Evolutionary conservation across 768 basidiomycete species (phyloP).

Genomic region (Naganishia kalamii): DNA sequence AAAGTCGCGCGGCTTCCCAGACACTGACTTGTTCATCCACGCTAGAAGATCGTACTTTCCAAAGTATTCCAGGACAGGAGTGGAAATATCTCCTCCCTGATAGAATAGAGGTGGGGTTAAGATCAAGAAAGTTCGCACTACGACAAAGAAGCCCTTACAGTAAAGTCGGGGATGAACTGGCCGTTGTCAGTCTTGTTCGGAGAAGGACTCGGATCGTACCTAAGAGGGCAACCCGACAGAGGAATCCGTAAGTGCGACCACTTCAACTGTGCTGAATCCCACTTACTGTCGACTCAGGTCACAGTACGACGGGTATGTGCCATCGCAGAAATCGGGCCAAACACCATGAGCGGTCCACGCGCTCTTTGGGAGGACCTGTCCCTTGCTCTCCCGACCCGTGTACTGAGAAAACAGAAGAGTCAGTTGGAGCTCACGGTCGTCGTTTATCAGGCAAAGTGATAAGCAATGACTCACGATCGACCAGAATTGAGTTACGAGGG

Average conservation of each 20-base stretch:
- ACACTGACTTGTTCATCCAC: constrained; percentile 51
- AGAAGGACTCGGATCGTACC: constrained; percentile 51
- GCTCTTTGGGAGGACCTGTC: constrained; percentile 59
- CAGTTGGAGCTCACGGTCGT: neutral
- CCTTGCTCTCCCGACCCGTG: constrained; percentile 59
- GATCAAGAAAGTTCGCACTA: too few species aligned
- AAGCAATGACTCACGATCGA: constrained; percentile 29
- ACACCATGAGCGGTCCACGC: constrained; percentile 62
- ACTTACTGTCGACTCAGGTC: constrained; percentile 57
- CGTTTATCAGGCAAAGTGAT: too few species aligned
- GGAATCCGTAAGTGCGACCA: too few species aligned
- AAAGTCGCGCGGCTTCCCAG: too few species aligned
- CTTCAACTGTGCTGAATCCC: too few species aligned
- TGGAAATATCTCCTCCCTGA: constrained; percentile 58
- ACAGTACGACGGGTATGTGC: constrained; percentile 63
- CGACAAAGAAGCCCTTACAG: constrained; percentile 48
- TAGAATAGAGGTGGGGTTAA: too few species aligned
- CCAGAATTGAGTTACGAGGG: constrained; percentile 32
- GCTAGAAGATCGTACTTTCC: constrained; percentile 37
- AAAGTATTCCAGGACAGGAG: constrained; percentile 53
- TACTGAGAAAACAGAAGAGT: constrained; percentile 54
- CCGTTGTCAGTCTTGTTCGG: constrained; percentile 46
- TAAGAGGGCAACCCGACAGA: too few species aligned
- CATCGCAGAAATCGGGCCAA: constrained; percentile 38
- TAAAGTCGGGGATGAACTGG: constrained; percentile 52